These are phyloP conservation scores for Hypoxylon sp. DNA, from an alignment of 2,329 filamentous ascomycete genomes.

Conservation along the genomic window DNA sequence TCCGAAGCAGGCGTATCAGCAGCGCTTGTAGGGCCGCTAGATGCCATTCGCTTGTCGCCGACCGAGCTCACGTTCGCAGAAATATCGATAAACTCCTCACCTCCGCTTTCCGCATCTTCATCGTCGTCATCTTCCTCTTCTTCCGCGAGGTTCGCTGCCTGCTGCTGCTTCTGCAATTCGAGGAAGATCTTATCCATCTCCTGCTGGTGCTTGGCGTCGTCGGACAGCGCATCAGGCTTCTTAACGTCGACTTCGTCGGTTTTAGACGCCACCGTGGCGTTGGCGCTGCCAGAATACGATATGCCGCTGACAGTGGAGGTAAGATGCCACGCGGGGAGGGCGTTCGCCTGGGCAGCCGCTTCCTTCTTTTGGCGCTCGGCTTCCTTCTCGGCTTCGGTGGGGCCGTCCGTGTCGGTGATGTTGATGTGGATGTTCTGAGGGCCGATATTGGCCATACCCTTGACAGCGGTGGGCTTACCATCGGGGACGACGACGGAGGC, in stretches of 20 bases:
- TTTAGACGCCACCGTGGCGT: constrained; percentile 55
- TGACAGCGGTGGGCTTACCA: constrained; percentile 75
- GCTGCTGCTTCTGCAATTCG: constrained; percentile 69
- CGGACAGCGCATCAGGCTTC: constrained; percentile 58
- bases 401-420: constrained; percentile 76
- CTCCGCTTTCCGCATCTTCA: constrained; percentile 52
- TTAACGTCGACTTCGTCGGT: constrained; percentile 64
- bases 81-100: constrained; percentile 57
- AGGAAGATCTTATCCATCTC: constrained; percentile 78
- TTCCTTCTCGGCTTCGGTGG: constrained; percentile 75
- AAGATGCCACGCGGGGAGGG: constrained; percentile 79
- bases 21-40: constrained; percentile 53
- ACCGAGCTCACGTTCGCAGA: constrained; percentile 48
- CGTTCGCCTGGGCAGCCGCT: constrained; percentile 77
- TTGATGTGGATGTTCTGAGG: constrained; percentile 79
- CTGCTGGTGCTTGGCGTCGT: constrained; percentile 66
- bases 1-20: constrained; percentile 54
- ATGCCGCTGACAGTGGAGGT: constrained; percentile 77
- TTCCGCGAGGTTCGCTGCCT: constrained; percentile 66
- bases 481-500: constrained; percentile 71
- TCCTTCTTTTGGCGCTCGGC: constrained; percentile 76
- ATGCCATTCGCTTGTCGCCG: constrained; percentile 51
- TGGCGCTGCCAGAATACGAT: constrained; percentile 63
- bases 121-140: constrained; percentile 63
- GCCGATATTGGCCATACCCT: constrained; percentile 75